Evolutionary conservation across 352 stramenopile species (phyloP), one percentile per base, ranked within the genome.

Genomic region (Globisporangium polare): DNA sequence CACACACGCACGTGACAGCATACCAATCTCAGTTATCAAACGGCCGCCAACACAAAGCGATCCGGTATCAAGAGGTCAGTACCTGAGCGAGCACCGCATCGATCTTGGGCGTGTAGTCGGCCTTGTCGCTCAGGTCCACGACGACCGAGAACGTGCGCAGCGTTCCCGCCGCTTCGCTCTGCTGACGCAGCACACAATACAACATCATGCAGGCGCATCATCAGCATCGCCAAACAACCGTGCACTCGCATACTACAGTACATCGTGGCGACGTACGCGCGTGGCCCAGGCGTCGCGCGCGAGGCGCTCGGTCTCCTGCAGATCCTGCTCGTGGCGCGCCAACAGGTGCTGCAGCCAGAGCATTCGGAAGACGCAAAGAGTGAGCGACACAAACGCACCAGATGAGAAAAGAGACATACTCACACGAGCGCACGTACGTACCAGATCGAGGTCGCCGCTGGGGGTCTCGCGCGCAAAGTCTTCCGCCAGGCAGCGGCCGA

Each of bases 401-500:
- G 2, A 53, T 0, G 26, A 17, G 39, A 1, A 24, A 10, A 24
- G 6, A 37, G 13, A 24, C 13, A 53, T n/a, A 53, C 2, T n/a
- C 13, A 49, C 37, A 26, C n/a, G 15, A 57, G 10, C 1, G 50
- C 18, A 24, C 22, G n/a, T 15, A 67, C 62, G 37, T 61, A 92
- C 83, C 66, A 90, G 58, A 31, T 90, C 76, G 47, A 90, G 37
- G 57, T 74, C 56, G n/a, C 71, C 57, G 0, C 35, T 22, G 9
- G 60, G 47, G n/a, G 79, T 58, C 43, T 78, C 53, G 24, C 71
- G 68, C 54, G 71, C 74, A 60, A 93, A 92, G 59, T 90, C 80
- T 17, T 92, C 63, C 18, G 83, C 74, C 22, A 97, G 69, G 62
- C 71, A 83, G 18, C 80, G 77, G 3, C 89, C 89, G 65, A 94